These are phyloP conservation scores for Sphenostylis stenocarpa DNA, from an alignment of 306 rosid species.

Conservation along the genomic window DNA sequence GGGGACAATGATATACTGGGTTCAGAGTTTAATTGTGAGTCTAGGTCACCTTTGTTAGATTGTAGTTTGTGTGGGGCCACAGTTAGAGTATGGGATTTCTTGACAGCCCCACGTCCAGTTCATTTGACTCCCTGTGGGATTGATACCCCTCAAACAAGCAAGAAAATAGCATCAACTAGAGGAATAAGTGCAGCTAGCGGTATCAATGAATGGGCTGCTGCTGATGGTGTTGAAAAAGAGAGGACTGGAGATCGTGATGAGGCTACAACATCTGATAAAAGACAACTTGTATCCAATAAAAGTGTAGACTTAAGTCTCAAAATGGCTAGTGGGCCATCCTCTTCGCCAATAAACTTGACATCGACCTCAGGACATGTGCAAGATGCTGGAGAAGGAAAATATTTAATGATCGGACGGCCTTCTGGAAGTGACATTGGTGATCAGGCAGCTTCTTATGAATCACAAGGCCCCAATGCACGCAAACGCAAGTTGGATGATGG, in stretches of 20 bases:
- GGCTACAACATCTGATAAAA: conserved; percentile 79
- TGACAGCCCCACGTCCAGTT: conserved; percentile 76
- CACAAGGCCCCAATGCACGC: conserved; percentile 74
- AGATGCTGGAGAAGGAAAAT: conserved; percentile 66
- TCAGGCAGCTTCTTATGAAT: conserved; percentile 80
- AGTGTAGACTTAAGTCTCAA: conserved; percentile 75
- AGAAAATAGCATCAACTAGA: conserved; percentile 85
- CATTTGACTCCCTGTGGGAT: conserved; percentile 67
- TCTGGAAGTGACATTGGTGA: conserved; percentile 89
- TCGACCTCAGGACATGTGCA: conserved; percentile 51
- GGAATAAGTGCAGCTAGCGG: conserved; percentile 99
- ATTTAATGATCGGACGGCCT: conserved; percentile 66
- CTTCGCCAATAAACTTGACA: conserved; percentile 51
- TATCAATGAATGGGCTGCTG: conserved; percentile 85
- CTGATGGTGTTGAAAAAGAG: conserved; percentile 76
- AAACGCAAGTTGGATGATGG: conserved; percentile 82
- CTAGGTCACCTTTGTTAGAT: conserved; percentile 86
- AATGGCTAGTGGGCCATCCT: conserved; percentile 62
- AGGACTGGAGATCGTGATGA: conserved; percentile 82
- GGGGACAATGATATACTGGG: conserved; percentile 44
- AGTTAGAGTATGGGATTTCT: conserved; percentile 81
- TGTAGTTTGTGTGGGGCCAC: conserved; percentile 98
- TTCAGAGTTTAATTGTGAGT: conserved; percentile 61
- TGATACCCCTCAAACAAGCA: conserved; percentile 84
- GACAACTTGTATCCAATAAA: conserved; percentile 39